phyloP scores from a whole-genome alignment of 148 eudicot species.

The Silene latifolia region DNA sequence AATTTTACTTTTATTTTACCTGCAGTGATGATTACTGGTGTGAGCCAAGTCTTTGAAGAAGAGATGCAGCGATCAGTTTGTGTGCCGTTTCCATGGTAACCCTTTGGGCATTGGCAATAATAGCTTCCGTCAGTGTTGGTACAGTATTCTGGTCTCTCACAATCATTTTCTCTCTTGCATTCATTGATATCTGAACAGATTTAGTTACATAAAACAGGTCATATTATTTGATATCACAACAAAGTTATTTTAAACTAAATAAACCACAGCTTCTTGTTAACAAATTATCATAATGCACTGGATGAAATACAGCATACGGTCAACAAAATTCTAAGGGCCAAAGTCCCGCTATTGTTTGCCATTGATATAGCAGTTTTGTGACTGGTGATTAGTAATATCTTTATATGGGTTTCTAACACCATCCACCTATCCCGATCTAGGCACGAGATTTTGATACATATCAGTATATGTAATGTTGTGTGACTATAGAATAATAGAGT shows the following conservation, averaged over 20 bases:
- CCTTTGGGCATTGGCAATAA: conserved; percentile 12
- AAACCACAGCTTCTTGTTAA: neutral
- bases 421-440: neutral
- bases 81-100: conserved; percentile 19
- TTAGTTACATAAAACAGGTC: neutral
- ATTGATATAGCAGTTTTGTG: too few species aligned
- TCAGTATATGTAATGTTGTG: too few species aligned
- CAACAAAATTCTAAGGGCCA: neutral
- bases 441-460: neutral
- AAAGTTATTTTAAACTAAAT: neutral
- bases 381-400: too few species aligned
- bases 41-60: neutral
- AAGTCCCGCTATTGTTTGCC: too few species aligned
- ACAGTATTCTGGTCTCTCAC: conserved; percentile 12
- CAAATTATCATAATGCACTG: neutral
- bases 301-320: neutral
- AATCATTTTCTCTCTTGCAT: neutral
- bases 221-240: neutral
- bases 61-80: neutral
- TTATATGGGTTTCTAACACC: neutral
- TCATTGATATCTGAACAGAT: conserved; percentile 13
- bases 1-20: neutral
- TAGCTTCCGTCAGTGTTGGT: conserved; percentile 9
- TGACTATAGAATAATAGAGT: neutral
- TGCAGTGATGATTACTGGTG: conserved; percentile 16